Evolutionary conservation across 225 moss, liverwort and hornwort species (phyloP), one percentile per base, ranked within the genome.

Genomic region (Ulota crispa): DNA sequence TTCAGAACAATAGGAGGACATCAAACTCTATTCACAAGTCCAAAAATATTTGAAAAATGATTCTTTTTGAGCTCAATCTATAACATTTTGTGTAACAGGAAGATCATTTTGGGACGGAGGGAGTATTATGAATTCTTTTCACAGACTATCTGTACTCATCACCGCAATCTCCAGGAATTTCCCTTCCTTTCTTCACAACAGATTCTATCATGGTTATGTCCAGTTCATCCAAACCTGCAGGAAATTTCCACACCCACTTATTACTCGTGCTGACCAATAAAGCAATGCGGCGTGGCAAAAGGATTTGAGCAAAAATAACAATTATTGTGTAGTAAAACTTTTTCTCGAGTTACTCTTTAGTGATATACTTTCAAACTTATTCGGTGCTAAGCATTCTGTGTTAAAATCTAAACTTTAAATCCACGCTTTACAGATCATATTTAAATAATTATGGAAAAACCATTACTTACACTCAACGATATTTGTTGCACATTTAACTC

Each of bases 131-230:
- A 18, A 50, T 2, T 50, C 18, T 0, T 5, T 2, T 18, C 5
- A 5, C 18, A 50, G 5, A 67, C 50, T 61, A 88, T 77, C 85
- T 82, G 52, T 77, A 64, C 34, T 88, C 88, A 56, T 88, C 88
- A 63, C 88, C 85, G 28, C 82, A 83, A 3, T 88, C 88, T 39
- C 88, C 88, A 80, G 63, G 72, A 50, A 88, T 68, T 43, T 83
- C 85, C 0, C 45, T 85, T 56, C 88, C 88, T 67, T 83, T 88
- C 72, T 62, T 68, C 72, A 80, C 88, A 53, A 88, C n/a, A n/a
- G 85, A 82, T 55, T 85, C 83, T 34, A 88, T 88, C n/a, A 85
- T 27, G 30, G 64, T 64, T 68, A 18, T 18, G 50, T 50, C 50
- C 50, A 2, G 18, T 31, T 80, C 82, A 80, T 83, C 80, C 11